Evolutionary conservation across 768 basidiomycete species (phyloP).

Genomic region (Mycena crocata): DNA sequence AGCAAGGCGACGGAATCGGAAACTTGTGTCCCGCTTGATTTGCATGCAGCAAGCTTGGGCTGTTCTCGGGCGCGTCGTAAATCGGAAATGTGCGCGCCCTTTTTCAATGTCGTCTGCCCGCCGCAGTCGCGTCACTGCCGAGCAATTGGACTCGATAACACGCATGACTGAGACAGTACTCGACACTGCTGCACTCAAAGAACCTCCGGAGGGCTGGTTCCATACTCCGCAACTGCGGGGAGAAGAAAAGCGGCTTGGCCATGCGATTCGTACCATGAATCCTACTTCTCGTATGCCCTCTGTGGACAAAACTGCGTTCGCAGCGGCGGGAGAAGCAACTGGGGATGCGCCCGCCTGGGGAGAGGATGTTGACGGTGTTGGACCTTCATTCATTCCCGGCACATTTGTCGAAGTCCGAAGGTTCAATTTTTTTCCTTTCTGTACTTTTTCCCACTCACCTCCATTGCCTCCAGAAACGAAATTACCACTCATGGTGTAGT

Average conservation of each 20-base stretch:
- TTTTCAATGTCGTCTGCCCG: conserved; percentile 13
- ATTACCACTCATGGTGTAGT: conserved; percentile 47
- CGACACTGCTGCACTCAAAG: conserved; percentile 42
- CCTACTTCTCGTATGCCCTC: conserved; percentile 29
- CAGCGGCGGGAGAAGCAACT: neutral
- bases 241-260: conserved; percentile 50
- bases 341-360: conserved; percentile 27
- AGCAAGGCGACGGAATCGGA: neutral
- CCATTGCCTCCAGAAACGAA: conserved; percentile 45
- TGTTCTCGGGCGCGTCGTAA: conserved; percentile 11
- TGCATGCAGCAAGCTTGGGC: conserved; percentile 27
- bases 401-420: conserved; percentile 66
- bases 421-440: conserved; percentile 40
- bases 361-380: conserved; percentile 29
- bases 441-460: neutral
- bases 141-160: conserved; percentile 27
- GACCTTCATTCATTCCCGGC: conserved; percentile 48
- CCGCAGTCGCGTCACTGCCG: neutral
- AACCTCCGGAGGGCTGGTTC: conserved; percentile 49
- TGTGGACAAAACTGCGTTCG: conserved; percentile 40
- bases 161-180: conserved; percentile 47
- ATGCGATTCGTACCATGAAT: conserved; percentile 24
- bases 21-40: neutral
- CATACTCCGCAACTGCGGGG: conserved; percentile 50
- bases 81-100: conserved; percentile 17